A percentile compares a stretch with the other conserved stretches of the same genome.
phyloP scores from a whole-genome alignment of 257 asterid genomes.

The Solanum ossicruentum region DNA sequence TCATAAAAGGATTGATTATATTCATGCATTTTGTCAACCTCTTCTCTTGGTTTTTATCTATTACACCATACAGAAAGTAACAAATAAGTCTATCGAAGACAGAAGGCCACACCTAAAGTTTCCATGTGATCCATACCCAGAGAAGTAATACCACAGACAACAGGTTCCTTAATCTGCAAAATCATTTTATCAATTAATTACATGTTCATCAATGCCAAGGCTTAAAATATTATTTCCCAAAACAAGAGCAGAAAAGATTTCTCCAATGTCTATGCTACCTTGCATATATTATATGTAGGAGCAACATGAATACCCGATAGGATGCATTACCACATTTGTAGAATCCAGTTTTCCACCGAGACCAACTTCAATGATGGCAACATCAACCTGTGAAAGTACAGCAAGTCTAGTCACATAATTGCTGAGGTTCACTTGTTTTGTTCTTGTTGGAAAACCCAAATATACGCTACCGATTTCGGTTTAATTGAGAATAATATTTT shows the following conservation, averaged over 20 bases:
- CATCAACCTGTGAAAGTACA: conserved; percentile 63
- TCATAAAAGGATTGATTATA: background rate
- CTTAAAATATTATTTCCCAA: background rate
- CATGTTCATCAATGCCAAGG: background rate
- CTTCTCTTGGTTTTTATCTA: background rate
- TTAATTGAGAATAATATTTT: background rate
- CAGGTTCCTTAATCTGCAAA: conserved; percentile 69
- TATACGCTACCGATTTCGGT: background rate
- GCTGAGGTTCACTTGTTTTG: background rate
- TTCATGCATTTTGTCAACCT: background rate
- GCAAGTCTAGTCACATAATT: background rate
- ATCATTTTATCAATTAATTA: background rate
- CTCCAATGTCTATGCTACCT: background rate
- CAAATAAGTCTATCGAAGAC: background rate
- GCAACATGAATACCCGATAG: background rate
- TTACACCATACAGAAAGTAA: background rate
- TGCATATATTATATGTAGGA: background rate
- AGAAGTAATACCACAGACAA: conserved; percentile 85
- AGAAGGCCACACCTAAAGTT: conserved; percentile 46
- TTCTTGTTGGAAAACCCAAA: background rate
- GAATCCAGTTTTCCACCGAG: conserved; percentile 88
- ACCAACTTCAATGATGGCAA: conserved; percentile 91
- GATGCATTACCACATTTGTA: conserved; percentile 70
- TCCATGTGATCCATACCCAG: conserved; percentile 97
- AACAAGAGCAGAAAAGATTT: background rate